Percentiles rank a stretch among this genome's conserved stretches.
phyloP scores from a whole-genome alignment of 768 basidiomycete genomes.

The Termitomyces sp. region DNA sequence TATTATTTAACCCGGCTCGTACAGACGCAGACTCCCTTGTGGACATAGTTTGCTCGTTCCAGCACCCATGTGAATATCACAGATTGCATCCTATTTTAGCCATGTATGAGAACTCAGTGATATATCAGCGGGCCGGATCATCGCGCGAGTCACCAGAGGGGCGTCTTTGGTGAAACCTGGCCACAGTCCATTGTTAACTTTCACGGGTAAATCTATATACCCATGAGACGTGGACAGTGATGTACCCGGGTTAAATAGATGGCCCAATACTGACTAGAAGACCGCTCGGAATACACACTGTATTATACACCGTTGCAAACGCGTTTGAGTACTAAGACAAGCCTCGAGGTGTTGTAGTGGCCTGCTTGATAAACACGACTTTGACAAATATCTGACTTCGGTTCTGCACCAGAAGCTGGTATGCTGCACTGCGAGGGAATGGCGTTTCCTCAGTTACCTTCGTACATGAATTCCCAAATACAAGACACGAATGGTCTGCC shows the following conservation, averaged over 20 bases:
- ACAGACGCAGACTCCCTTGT: background rate
- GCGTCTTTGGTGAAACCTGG: constrained; percentile 3
- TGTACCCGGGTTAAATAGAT: background rate
- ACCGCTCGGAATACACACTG: background rate
- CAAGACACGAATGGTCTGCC: constrained; percentile 20
- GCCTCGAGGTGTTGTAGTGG: background rate
- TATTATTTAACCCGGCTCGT: background rate
- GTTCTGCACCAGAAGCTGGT: background rate
- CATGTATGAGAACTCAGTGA: background rate
- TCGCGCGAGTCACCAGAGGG: constrained; percentile 1
- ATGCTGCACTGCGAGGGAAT: constrained; percentile 5
- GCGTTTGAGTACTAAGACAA: background rate
- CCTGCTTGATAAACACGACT: background rate
- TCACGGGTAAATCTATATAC: background rate
- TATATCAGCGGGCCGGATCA: constrained; percentile 11
- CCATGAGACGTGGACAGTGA: background rate
- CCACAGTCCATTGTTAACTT: background rate
- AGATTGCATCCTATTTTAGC: background rate
- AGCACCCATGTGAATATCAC: background rate
- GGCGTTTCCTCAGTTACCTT: constrained; percentile 24
- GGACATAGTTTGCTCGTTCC: background rate
- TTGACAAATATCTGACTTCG: background rate
- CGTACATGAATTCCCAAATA: constrained; percentile 22
- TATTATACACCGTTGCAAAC: background rate
- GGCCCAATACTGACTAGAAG: background rate